Percentiles rank a stretch among this genome's conserved stretches.
These are phyloP conservation scores for Exophiala sp. DNA, from an alignment of 2,329 filamentous ascomycete species.

Conservation along the genomic window DNA sequence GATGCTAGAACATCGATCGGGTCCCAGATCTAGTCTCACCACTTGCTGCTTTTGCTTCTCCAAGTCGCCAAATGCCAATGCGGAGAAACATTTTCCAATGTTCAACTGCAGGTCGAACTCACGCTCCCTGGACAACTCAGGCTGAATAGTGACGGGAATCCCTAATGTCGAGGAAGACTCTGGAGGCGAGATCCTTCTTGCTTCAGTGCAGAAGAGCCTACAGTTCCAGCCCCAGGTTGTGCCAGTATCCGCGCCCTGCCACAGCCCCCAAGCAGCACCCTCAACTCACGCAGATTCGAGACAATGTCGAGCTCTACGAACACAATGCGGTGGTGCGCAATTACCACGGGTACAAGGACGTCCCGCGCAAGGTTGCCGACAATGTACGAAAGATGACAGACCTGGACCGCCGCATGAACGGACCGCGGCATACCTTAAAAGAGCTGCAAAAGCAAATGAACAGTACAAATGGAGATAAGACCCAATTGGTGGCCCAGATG, in stretches of 20 bases:
- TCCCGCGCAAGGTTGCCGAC: slow-evolving; percentile 48
- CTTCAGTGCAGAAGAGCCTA: slow-evolving; percentile 21
- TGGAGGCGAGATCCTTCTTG: slow-evolving; percentile 16
- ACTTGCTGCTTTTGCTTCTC: no score
- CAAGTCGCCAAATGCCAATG: no score
- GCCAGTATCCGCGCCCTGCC: slow-evolving; percentile 48
- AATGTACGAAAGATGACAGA: slow-evolving; percentile 36
- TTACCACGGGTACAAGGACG: slow-evolving; percentile 54
- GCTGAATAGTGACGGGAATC: no score
- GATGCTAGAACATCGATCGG: no score
- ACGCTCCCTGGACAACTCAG: no score
- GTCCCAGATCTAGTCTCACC: no score
- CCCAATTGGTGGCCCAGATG: slow-evolving; percentile 18
- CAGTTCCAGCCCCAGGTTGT: slow-evolving; percentile 4
- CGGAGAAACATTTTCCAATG: no score
- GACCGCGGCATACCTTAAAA: slow-evolving; percentile 41
- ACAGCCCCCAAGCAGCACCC: slow-evolving; percentile 72
- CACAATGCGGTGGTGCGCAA: slow-evolving; percentile 81
- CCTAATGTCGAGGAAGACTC: slow-evolving; percentile 9
- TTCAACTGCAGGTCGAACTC: no score
- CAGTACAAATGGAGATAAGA: slow-evolving; percentile 31
- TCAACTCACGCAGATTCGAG: slow-evolving; percentile 84
- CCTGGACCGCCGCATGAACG: slow-evolving; percentile 38
- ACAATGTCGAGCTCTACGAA: slow-evolving; percentile 72
- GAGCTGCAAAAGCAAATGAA: slow-evolving; percentile 40